Evolutionary conservation across 805 yeast genomes (phyloP), one percentile per base, ranked within the genome.

Genomic region (Myxozyma neotropica): DNA sequence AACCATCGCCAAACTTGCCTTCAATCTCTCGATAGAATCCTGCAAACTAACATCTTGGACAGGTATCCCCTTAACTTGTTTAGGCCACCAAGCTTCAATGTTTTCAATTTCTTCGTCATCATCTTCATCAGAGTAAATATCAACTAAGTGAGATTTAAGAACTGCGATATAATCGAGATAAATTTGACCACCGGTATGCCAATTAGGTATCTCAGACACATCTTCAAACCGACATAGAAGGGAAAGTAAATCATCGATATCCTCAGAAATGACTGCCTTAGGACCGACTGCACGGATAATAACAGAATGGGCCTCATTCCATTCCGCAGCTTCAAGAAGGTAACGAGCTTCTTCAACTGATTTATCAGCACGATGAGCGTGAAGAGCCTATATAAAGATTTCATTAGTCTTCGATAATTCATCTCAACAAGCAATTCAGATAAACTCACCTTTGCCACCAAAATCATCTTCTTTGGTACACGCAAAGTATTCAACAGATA

Each of bases 241-340:
- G 5, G 58, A 66, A 19, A 47, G 53, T 12, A 75, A 57, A 13
- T 53, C 54, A 19, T 45, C 63, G 4, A 66, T 51, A 13, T 71
- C 73, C 57, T 81, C 79, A n/a, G 81, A 77, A 15, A 85, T 80
- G 0, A 92, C 82, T 2, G 86, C 81, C 13, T 73, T 71, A 7
- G 98, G 98, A 0, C 93, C 98, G 31, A 90, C 86, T 2, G 77
- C 71, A 0, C 75, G 69, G 7, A 85, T 67, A 3, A 89, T 73
- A 0, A 83, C 74, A 1, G 73, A 70, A 68, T 89, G 94, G 0
- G 96, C 96, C 40, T 82, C 84, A 0, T 73, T 76, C 75, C 81
- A 82, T 51, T 80, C 71, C 10, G 75, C 77, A 0, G 96, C 96
- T 12, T 77, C 78, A 0, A 89, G 73, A 47, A 87, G 79, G 29